phyloP scores from a whole-genome alignment of 1,284 basidiomycete species.

The Tylopilus sp. region DNA sequence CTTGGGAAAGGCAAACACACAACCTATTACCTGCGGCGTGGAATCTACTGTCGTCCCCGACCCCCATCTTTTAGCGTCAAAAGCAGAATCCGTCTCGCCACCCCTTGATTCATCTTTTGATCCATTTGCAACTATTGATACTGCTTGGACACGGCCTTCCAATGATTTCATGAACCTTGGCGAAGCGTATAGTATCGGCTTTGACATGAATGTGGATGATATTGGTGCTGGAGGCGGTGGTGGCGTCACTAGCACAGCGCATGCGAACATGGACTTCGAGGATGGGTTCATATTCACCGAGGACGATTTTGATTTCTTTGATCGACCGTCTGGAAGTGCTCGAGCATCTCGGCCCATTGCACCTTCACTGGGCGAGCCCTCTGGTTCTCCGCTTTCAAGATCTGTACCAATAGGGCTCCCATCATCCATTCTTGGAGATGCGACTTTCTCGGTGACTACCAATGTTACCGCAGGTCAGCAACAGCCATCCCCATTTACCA shows the following conservation, averaged over 20 bases:
- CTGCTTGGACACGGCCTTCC: constrained; percentile 43
- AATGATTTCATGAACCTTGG: constrained; percentile 47
- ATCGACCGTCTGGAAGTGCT: constrained; percentile 42
- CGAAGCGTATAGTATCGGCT: constrained; percentile 45
- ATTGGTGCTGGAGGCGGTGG: constrained; percentile 34
- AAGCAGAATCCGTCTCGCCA: constrained; percentile 16
- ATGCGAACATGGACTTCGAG: constrained; percentile 51
- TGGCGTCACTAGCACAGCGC: constrained; percentile 29
- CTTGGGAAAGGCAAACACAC: constrained; percentile 28
- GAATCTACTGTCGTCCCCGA: constrained; percentile 8
- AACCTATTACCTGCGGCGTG: constrained; percentile 28
- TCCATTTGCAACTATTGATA: constrained; percentile 42
- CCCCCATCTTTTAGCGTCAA: constrained; percentile 10
- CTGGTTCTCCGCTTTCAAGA: constrained; percentile 28
- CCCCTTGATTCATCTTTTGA: constrained; percentile 29
- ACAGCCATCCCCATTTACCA: constrained; percentile 35
- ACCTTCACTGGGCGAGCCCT: constrained; percentile 15
- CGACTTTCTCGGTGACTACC: constrained; percentile 28
- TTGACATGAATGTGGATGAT: constrained; percentile 46
- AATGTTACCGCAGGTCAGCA: constrained; percentile 24
- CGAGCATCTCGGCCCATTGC: constrained; percentile 15
- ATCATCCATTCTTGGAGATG: constrained; percentile 33
- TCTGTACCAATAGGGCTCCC: constrained; percentile 34
- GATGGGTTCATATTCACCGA: constrained; percentile 75
- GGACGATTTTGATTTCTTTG: constrained; percentile 78